Evolutionary conservation across 306 rosid species (phyloP).

Genomic region (Dalbergia oliveri): DNA sequence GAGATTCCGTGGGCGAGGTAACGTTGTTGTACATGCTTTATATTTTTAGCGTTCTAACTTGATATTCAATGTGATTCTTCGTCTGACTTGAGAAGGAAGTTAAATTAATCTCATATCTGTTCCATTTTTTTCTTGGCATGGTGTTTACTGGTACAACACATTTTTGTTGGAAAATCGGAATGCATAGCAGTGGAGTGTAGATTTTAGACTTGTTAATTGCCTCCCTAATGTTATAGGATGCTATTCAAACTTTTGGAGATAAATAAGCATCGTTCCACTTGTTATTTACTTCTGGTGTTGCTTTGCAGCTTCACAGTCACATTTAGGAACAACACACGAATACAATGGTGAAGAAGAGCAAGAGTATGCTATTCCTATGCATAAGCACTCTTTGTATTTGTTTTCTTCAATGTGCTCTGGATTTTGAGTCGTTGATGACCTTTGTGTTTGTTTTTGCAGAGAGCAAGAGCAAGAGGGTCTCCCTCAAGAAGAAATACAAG

Average conservation of each 20-base stretch:
- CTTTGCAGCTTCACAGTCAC: background rate
- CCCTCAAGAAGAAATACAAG: slow-evolving; percentile 89
- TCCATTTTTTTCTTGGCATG: background rate
- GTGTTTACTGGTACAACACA: background rate
- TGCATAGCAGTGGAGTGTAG: background rate
- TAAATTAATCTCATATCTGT: background rate
- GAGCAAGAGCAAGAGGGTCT: slow-evolving; percentile 95
- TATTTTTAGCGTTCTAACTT: background rate
- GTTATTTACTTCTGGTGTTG: background rate
- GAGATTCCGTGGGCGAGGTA: slow-evolving; percentile 72
- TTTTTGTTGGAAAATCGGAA: background rate
- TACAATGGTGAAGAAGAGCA: slow-evolving; percentile 13
- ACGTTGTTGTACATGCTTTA: slow-evolving; percentile 11
- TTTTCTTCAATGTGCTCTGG: background rate
- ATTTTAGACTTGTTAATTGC: background rate
- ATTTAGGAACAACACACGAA: background rate
- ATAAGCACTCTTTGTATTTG: too few relatives aligned
- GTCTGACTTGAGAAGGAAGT: background rate
- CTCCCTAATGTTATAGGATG: too few relatives aligned
- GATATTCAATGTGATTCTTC: background rate
- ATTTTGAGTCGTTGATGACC: background rate
- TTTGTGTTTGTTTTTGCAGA: slow-evolving; percentile 52
- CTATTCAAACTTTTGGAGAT: too few relatives aligned
- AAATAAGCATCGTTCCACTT: too few relatives aligned
- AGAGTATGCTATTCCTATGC: background rate